Conservation (phyloP, 495 filamentous ascomycete species). For the Arthonia radiata region DNA sequence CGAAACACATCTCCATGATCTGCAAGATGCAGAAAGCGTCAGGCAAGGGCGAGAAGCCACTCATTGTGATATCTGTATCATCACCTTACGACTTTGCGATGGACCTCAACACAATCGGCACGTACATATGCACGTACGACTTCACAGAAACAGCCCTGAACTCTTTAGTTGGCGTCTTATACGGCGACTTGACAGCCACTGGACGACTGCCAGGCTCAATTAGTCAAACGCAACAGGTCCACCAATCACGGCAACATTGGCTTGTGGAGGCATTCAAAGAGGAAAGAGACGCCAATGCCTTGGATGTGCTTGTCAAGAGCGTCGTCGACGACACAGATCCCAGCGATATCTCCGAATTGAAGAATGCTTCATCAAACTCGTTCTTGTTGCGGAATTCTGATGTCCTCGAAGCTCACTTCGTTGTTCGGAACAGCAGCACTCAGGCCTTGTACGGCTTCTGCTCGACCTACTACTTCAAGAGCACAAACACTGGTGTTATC, state of each 20-base stretch:
- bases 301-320: slow-evolving; percentile 40
- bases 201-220: slow-evolving; percentile 59
- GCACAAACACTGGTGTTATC: slow-evolving; percentile 46
- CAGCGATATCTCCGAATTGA: slow-evolving; percentile 31
- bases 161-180: slow-evolving; percentile 55
- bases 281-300: slow-evolving; percentile 42
- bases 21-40: slow-evolving; percentile 43
- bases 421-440: slow-evolving; percentile 77
- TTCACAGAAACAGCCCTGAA: slow-evolving; percentile 76
- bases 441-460: slow-evolving; percentile 73
- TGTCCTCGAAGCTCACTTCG: slow-evolving; percentile 59
- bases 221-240: slow-evolving; percentile 54
- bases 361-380: slow-evolving; percentile 41
- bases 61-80: slow-evolving; percentile 72
- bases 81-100: slow-evolving; percentile 91
- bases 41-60: slow-evolving; percentile 30
- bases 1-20: slow-evolving; percentile 85
- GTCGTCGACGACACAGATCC: slow-evolving; percentile 32
- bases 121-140: slow-evolving; percentile 82
- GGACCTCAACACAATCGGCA: slow-evolving; percentile 61
- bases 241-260: slow-evolving; percentile 68
- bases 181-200: slow-evolving; percentile 47
- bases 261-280: slow-evolving; percentile 66
- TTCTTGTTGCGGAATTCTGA: slow-evolving; percentile 45
- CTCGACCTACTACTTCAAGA: slow-evolving; percentile 55